A percentile compares a stretch with the other conserved stretches of the same genome.
Evolutionary conservation across 2,329 filamentous ascomycete species (phyloP).

Genomic region (Arthrobotrys megalospora): DNA sequence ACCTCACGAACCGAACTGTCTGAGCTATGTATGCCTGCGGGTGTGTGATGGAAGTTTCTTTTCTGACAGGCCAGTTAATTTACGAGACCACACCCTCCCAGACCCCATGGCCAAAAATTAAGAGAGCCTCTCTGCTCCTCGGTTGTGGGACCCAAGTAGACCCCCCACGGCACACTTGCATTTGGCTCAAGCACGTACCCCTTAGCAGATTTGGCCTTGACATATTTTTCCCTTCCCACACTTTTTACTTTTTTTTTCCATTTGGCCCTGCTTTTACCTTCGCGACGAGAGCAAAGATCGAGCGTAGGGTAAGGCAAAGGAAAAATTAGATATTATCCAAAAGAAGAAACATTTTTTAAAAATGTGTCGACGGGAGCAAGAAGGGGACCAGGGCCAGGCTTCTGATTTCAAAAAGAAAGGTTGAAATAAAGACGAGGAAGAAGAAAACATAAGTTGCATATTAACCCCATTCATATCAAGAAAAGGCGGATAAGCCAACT

Average conservation of each 20-base stretch:
- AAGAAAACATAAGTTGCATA: conserved; percentile 58
- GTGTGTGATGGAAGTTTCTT: conserved; percentile 55
- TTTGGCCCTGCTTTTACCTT: conserved; percentile 22
- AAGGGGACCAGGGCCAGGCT: conserved; percentile 39
- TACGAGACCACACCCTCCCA: conserved; percentile 42
- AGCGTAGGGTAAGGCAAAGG: conserved; percentile 49
- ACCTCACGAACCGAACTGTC: conserved; percentile 36
- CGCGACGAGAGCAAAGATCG: conserved; percentile 45
- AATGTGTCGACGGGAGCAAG: conserved; percentile 44
- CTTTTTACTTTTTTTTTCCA: conserved; percentile 29
- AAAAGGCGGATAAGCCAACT: conserved; percentile 58
- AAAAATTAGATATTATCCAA: conserved; percentile 60
- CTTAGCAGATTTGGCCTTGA: conserved; percentile 61
- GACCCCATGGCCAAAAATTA: conserved; percentile 48
- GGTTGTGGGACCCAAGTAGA: conserved; percentile 61
- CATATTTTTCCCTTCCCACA: conserved; percentile 59
- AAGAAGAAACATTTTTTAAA: conserved; percentile 57
- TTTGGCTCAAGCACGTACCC: conserved; percentile 59
- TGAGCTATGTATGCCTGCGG: conserved; percentile 39
- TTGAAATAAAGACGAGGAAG: conserved; percentile 41
- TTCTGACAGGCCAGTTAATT: conserved; percentile 60
- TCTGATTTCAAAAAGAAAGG: conserved; percentile 57
- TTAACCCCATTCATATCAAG: conserved; percentile 57
- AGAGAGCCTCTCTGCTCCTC: conserved; percentile 56
- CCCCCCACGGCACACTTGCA: conserved; percentile 60